Evolutionary conservation across 148 eudicot species (phyloP).

Genomic region (Agrostemma githago): DNA sequence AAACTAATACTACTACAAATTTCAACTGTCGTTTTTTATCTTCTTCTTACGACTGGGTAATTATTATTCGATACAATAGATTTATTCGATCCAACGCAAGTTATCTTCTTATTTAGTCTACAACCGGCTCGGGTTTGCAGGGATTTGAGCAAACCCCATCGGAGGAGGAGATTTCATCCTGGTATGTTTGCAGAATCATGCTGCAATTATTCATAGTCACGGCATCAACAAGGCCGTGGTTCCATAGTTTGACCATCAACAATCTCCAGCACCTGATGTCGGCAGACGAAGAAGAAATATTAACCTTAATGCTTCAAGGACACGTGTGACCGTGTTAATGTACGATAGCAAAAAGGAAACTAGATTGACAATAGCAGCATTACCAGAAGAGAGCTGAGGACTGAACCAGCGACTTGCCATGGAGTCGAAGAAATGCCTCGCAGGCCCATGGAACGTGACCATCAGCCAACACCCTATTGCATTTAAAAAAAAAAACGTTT

Average conservation of each 20-base stretch:
- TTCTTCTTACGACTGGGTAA: not conserved
- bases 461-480: conserved; percentile 86
- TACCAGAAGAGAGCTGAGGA: conserved; percentile 68
- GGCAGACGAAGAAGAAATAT: not conserved
- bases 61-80: not conserved
- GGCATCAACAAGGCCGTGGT: conserved; percentile 83
- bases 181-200: conserved; percentile 41
- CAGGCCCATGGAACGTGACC: conserved; percentile 99
- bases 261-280: conserved; percentile 79
- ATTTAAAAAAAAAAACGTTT: no score
- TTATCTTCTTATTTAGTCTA: conserved; percentile 10
- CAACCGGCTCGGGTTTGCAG: conserved; percentile 14
- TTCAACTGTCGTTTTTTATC: no score
- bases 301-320: not conserved
- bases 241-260: conserved; percentile 82
- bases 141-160: conserved; percentile 15
- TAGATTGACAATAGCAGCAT: not conserved
- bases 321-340: not conserved
- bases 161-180: conserved; percentile 30
- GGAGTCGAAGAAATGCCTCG: conserved; percentile 68
- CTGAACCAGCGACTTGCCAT: conserved; percentile 48
- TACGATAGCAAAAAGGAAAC: not conserved
- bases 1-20: no score
- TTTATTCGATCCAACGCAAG: not conserved
- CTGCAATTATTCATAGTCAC: conserved; percentile 67